Conservation (phyloP, 1,284 basidiomycete genomes). For the Cerrena zonata region DNA sequence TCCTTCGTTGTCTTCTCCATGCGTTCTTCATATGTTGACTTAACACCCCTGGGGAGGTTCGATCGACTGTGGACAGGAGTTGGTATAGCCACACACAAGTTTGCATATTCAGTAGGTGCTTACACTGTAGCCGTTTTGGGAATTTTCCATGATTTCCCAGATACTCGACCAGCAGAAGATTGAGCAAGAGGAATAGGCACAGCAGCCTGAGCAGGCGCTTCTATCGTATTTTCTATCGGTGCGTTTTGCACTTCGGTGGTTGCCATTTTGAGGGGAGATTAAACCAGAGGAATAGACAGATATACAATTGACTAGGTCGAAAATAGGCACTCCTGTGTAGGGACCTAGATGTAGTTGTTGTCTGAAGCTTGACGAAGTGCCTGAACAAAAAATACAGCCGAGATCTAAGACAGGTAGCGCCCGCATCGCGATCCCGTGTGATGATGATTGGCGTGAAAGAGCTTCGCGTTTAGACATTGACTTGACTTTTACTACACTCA, state of each 20-base stretch:
- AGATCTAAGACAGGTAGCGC: too few relatives aligned
- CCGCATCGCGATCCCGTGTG: too few relatives aligned
- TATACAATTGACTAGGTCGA: neutral
- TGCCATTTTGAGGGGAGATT: neutral
- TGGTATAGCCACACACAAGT: too few relatives aligned
- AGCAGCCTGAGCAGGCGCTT: constrained; percentile 4
- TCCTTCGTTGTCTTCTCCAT: constrained; percentile 63
- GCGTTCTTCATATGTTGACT: constrained; percentile 63
- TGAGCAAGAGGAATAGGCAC: constrained; percentile 37
- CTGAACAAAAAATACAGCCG: too few relatives aligned
- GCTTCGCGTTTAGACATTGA: too few relatives aligned
- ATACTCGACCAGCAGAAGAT: constrained; percentile 55
- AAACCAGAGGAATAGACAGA: neutral
- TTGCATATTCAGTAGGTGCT: too few relatives aligned
- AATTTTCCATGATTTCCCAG: constrained; percentile 66
- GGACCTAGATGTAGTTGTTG: too few relatives aligned
- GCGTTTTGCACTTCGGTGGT: neutral
- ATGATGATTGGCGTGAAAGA: too few relatives aligned
- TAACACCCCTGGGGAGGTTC: constrained; percentile 58
- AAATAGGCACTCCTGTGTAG: neutral
- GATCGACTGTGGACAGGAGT: constrained; percentile 50
- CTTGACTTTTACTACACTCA: too few relatives aligned
- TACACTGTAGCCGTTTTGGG: constrained; percentile 61
- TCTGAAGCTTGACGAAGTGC: too few relatives aligned
- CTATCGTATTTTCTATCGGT: constrained; percentile 1